Percentiles rank a stretch among this genome's conserved stretches.
Conservation (phyloP, 148 eudicot genomes). For the Rheum nobile region DNA sequence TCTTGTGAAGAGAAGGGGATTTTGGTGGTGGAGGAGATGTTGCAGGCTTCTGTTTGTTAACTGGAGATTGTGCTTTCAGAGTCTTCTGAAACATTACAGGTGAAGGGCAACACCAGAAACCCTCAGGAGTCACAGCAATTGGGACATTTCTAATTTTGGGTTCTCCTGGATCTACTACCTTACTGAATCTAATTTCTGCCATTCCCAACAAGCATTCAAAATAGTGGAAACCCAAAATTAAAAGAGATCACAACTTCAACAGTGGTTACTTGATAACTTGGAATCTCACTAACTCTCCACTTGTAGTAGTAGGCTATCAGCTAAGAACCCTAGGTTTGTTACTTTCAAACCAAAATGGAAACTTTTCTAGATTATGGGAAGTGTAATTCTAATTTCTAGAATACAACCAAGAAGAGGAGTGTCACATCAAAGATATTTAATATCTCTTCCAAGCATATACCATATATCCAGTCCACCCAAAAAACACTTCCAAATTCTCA, state of each 20-base stretch:
- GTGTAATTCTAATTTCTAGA: neutral
- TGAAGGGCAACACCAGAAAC: conserved; percentile 97
- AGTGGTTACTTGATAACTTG: neutral
- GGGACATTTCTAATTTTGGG: conserved; percentile 73
- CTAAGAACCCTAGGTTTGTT: conserved; percentile 5
- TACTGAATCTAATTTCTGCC: conserved; percentile 54
- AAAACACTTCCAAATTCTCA: neutral
- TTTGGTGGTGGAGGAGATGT: conserved; percentile 13
- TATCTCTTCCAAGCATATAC: neutral
- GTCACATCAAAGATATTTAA: conserved; percentile 7
- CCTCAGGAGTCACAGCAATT: conserved; percentile 91
- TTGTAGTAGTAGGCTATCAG: neutral
- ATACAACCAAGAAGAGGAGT: neutral
- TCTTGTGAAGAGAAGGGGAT: conserved; percentile 24
- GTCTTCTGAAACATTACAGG: conserved; percentile 72
- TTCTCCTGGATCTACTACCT: conserved; percentile 37
- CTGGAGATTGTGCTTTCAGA: conserved; percentile 38
- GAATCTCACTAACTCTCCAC: neutral
- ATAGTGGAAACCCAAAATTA: neutral
- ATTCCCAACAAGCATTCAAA: conserved; percentile 15
- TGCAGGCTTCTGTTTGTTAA: conserved; percentile 43
- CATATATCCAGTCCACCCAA: neutral
- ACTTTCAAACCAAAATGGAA: neutral
- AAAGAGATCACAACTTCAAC: neutral
- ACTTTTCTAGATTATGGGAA: neutral